Conservation (phyloP, 2,329 filamentous ascomycete genomes). For the Trichoderma breve region DNA sequence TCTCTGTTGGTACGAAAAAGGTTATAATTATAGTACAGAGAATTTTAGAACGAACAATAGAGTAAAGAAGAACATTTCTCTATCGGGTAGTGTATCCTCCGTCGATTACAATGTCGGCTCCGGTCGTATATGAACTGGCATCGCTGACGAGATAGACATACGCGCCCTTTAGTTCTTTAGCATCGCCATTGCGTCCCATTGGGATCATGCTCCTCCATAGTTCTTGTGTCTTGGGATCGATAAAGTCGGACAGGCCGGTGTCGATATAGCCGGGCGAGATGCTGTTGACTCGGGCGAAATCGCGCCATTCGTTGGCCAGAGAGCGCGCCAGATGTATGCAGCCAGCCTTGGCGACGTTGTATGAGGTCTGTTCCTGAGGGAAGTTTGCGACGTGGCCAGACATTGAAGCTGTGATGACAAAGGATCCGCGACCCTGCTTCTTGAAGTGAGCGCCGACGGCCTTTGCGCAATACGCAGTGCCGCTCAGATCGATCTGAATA, state of each 20-base stretch:
- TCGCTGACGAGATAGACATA: slow-evolving; percentile 76
- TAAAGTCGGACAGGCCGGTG: slow-evolving; percentile 65
- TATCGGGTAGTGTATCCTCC: slow-evolving; percentile 61
- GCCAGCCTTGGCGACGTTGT: slow-evolving; percentile 64
- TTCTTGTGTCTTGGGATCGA: slow-evolving; percentile 64
- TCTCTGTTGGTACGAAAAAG: neutral
- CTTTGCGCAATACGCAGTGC: slow-evolving; percentile 66
- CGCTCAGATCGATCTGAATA: slow-evolving; percentile 62
- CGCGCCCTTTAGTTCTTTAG: slow-evolving; percentile 72
- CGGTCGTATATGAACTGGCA: slow-evolving; percentile 73
- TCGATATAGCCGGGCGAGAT: slow-evolving; percentile 68
- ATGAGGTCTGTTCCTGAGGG: slow-evolving; percentile 66
- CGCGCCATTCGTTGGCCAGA: slow-evolving; percentile 65
- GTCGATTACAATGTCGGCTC: slow-evolving; percentile 67
- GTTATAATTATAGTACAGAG: neutral
- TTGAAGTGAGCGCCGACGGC: slow-evolving; percentile 64
- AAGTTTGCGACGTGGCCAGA: slow-evolving; percentile 69
- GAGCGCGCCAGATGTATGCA: slow-evolving; percentile 47
- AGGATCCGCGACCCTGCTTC: slow-evolving; percentile 60
- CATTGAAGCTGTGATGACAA: slow-evolving; percentile 70
- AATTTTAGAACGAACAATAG: neutral
- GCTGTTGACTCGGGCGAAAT: slow-evolving; percentile 64
- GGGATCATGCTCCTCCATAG: slow-evolving; percentile 75
- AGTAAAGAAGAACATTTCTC: neutral
- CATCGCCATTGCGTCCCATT: slow-evolving; percentile 65